These are phyloP conservation scores for Ampelocalamus luodianensis DNA, from an alignment of 176 grass and related monocot genomes.

Conservation along the genomic window DNA sequence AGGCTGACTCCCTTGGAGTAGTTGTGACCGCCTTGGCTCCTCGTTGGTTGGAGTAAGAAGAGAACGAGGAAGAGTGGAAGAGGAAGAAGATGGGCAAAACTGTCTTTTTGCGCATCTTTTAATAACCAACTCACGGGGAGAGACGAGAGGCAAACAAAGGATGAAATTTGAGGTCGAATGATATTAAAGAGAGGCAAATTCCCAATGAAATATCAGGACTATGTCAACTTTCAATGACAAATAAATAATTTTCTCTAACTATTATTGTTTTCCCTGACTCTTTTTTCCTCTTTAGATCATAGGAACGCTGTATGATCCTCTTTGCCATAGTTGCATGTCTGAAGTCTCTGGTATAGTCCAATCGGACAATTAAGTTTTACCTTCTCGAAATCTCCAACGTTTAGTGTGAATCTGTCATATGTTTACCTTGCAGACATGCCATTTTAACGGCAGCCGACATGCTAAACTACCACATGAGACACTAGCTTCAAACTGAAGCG, in stretches of 20 bases:
- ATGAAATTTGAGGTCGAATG: too few species aligned
- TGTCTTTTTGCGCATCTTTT: too few species aligned
- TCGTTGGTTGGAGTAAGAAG: too few species aligned
- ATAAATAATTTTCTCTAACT: not conserved
- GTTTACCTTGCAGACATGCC: constrained; percentile 47
- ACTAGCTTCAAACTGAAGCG: constrained; percentile 51
- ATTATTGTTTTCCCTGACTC: constrained; percentile 13
- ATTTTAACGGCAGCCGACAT: constrained; percentile 60
- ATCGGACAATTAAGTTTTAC: not conserved
- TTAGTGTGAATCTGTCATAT: constrained; percentile 10
- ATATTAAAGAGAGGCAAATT: too few species aligned
- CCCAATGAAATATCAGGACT: too few species aligned
- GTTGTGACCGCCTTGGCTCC: too few species aligned
- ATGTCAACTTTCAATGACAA: too few species aligned
- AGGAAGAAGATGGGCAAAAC: too few species aligned
- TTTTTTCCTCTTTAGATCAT: not conserved
- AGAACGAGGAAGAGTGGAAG: too few species aligned
- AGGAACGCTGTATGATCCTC: not conserved
- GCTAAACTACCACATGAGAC: constrained; percentile 53
- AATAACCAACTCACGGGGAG: too few species aligned
- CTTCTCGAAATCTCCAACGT: not conserved
- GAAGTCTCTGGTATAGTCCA: not conserved
- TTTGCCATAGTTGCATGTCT: constrained; percentile 17
- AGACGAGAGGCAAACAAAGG: too few species aligned
- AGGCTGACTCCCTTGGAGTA: too few species aligned